Evolutionary conservation across 345 rosid species (phyloP), one percentile per base, ranked within the genome.

Genomic region (Garcia nutans): DNA sequence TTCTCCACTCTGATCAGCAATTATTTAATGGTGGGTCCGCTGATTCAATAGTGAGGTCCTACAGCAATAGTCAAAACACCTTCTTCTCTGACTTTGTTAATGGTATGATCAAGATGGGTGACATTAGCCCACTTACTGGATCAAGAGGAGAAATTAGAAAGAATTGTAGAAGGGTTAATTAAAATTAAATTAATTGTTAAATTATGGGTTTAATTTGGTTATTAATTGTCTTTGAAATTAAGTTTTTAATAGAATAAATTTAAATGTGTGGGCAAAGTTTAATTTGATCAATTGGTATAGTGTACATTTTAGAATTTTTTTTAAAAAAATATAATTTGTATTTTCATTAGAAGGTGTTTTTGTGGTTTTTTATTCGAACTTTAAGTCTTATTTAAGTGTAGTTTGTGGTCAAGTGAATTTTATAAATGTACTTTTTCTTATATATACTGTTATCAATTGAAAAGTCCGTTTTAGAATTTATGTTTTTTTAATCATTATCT

Each of bases 71-170:
- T 65, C 73, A 67, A 20, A 2, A 24, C 50, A 68, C 70, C 37
- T 87, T 87, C 71, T 37, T 19, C 9, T 42, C 72, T 13, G 90
- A 82, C 64, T 87, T 84, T 41, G 82, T 41, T 20, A 13, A 77
- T 22, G 82, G 77, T 69, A 85, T 87, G 86, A 82, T 84, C 74
- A 85, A 78, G 85, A 87, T 85, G 90, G 88, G 87, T 22, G 83
- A 84, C 47, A 78, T 85, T 23, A 80, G 64, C 68, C 86, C 87
- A 10, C 84, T 85, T 68, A 77, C 87, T 31, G 88, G 90, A 24
- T 72, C 78, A 28, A 54, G 54, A 0, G 88, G 88, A 57, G 88
- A 87, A 83, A 59, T 85, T 26, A 85, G 88, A 71, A 80, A 65
- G 74, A 82, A 82, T 68, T 87, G 90, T 57, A 62, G 84, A 71